Evolutionary conservation across 1,284 basidiomycete genomes (phyloP), one percentile per base, ranked within the genome.

Genomic region (Leccinum fallax): DNA sequence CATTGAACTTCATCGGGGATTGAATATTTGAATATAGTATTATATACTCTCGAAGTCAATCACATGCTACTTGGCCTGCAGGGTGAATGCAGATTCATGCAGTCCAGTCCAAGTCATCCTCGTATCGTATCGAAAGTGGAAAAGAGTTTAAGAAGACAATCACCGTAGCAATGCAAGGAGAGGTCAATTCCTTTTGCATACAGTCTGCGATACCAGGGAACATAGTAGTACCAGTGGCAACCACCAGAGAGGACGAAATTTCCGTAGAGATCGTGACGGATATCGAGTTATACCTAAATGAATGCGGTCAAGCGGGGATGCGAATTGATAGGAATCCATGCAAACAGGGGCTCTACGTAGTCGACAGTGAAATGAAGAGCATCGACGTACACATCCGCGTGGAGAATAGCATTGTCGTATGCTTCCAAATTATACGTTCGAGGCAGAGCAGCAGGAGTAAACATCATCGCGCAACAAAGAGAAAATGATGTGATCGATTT

Each of bases 171-270:
- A 57, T 64, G 63, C 51, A 11, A 55, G 15, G 85, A 30, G 91
- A 83, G 54, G 93, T 93, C 76, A 98, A 86, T 83, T 98, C 96
- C 85, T 96, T 97, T 84, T 96, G 94, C 94, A 98, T 97, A 75
- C 96, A 92, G 81, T 98, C 95, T 71, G 94, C 83, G 72, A 97
- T 95, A 83, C 95, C 95, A 67, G 94, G 92, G 90, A 95, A 97
- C 95, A 97, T 97, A 74, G 95, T 97, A 66, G 93, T 95, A 79
- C 95, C 28, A 28, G 28, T 28, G 28, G 28, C 28, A 28, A 28
- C 28, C 95, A 77, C 95, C 95, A 59, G 94, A 97, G 73, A 97
- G 87, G 74, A 97, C 94, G 67, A 97, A 89, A 81, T 95, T 96
- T 65, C 92, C 92, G 80, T 96, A 97, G 61, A 97, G 85, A 72